Evolutionary conservation across 2,329 filamentous ascomycete species (phyloP), one percentile per base, ranked within the genome.

Genomic region (Alternaria sp.): DNA sequence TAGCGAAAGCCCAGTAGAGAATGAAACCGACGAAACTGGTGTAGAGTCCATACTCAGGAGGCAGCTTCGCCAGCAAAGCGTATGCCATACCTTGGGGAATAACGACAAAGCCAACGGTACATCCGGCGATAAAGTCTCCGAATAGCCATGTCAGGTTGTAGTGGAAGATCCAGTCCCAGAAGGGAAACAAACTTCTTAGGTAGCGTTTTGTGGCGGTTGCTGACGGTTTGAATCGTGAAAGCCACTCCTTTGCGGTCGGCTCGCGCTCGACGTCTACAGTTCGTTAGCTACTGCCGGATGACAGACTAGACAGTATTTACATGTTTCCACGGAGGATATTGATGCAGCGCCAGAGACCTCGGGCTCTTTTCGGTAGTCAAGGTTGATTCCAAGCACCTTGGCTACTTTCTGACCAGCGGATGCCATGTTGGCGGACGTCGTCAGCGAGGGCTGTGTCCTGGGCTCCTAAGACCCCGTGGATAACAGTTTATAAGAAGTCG

Each of bases 41-140:
- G 81, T 97, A 97, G 1, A 98, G 87, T 56, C 95, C 95, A 75
- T 90, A 98, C 76, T 98, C 86, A 6, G 91, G 87, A 1, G 88
- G 86, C n/a, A 98, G 85, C 64, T 90, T 87, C 47, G 95, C 95
- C 25, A 98, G 86, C 65, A 90, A 85, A 28, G 95, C 94, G 81
- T 98, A 98, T 1, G 95, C 94, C 95, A 98, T 97, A 66, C 93
- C 91, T 78, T 98, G 95, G 6, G 95, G 95, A n/a, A 98, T 92
- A 25, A 97, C 94, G 23, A 94, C 91, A 55, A 90, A 86, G 44
- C 91, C 91, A 55, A 92, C 88, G 4, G 90, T 92, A 64, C 92
- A 85, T 83, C 88, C 95, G 61, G 96, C 95, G 62, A 98, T 89
- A 50, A 97, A 80, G 81, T 99, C 96, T 71, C 96, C 96, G 11